These are phyloP conservation scores for Penicillium sp. DNA, from an alignment of 2,329 filamentous ascomycete species.

Conservation along the genomic window DNA sequence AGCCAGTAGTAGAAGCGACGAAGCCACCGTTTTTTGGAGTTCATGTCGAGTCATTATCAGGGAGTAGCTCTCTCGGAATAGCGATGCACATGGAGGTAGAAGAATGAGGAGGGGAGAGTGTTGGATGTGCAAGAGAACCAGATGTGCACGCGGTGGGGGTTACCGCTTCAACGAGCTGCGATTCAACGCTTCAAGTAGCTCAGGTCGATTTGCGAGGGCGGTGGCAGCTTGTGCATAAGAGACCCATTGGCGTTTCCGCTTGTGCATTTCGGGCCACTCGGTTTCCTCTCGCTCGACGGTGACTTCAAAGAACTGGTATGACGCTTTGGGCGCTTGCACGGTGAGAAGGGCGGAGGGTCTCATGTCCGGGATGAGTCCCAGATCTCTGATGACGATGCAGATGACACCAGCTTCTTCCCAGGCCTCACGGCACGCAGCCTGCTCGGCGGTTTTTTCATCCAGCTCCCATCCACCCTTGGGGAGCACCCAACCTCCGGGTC, in stretches of 20 bases:
- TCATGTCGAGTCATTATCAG: conserved; percentile 25
- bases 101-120: not conserved
- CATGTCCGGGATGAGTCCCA: conserved; percentile 82
- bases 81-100: conserved; percentile 10
- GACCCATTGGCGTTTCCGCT: conserved; percentile 88
- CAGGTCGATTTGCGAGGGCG: conserved; percentile 72
- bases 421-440: conserved; percentile 82
- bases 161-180: conserved; percentile 67
- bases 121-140: not conserved
- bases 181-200: conserved; percentile 82
- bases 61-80: conserved; percentile 10
- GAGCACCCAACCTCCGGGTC: conserved; percentile 89
- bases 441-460: conserved; percentile 82
- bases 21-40: conserved; percentile 21
- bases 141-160: conserved; percentile 13
- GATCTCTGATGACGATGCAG: conserved; percentile 77
- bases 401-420: conserved; percentile 97
- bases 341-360: conserved; percentile 56
- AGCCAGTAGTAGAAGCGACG: conserved; percentile 16
- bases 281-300: conserved; percentile 81
- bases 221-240: conserved; percentile 77
- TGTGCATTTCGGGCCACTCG: conserved; percentile 92
- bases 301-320: conserved; percentile 67
- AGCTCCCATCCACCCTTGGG: conserved; percentile 98
- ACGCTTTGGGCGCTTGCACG: conserved; percentile 64